These are phyloP conservation scores for Phytophthora uliginosa DNA, from an alignment of 352 stramenopile genomes.

Conservation along the genomic window DNA sequence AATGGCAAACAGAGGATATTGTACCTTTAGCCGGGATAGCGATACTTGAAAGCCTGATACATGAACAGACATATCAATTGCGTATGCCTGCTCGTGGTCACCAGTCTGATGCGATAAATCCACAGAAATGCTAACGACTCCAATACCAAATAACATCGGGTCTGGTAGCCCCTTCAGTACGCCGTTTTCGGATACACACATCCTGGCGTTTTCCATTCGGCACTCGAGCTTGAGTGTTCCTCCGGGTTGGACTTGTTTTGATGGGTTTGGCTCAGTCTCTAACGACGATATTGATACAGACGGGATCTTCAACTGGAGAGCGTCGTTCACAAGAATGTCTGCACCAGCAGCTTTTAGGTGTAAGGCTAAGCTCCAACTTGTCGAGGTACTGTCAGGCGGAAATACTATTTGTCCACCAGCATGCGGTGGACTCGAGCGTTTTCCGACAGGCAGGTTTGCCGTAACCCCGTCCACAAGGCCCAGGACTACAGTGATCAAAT, in stretches of 20 bases:
- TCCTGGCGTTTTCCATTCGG: constrained; percentile 16
- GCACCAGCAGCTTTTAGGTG: constrained; percentile 36
- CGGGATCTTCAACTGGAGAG: constrained; percentile 35
- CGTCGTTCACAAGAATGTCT: constrained; percentile 38
- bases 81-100: constrained; percentile 27
- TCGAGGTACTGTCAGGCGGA: constrained; percentile 12
- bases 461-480: constrained; percentile 25
- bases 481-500: constrained; percentile 15
- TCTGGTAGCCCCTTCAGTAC: constrained; percentile 30
- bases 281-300: constrained; percentile 33
- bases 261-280: constrained; percentile 13
- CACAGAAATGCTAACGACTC: constrained; percentile 17
- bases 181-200: constrained; percentile 29
- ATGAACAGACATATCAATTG: constrained; percentile 28
- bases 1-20: not conserved
- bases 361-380: constrained; percentile 38
- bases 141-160: constrained; percentile 25
- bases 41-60: constrained; percentile 31
- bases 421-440: not conserved
- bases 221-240: constrained; percentile 29
- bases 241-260: constrained; percentile 18
- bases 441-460: constrained; percentile 9
- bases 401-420: not conserved
- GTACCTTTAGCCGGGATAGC: constrained; percentile 51
- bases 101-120: constrained; percentile 35